Percentiles rank a stretch among this genome's conserved stretches.
Conservation (phyloP, 306 rosid genomes). For the Vigna unguiculata region DNA sequence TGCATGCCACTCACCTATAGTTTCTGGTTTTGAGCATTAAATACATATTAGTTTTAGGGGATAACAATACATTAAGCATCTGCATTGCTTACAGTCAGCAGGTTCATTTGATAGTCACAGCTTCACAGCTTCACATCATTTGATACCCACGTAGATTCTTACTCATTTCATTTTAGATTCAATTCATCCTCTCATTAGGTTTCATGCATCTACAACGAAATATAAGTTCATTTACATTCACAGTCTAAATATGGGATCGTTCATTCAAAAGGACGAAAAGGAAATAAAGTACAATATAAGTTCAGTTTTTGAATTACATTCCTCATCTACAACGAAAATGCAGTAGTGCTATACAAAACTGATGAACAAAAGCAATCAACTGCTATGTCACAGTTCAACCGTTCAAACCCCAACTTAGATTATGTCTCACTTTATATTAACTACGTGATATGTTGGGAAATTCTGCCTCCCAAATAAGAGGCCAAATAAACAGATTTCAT, state of each 20-base stretch:
- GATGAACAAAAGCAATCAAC: not conserved
- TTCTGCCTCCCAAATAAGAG: constrained; percentile 3
- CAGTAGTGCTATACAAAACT: not conserved
- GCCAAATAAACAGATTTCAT: not conserved
- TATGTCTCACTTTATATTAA: not conserved
- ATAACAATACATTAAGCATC: too few relatives aligned
- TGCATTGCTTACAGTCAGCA: too few relatives aligned
- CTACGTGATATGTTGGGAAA: constrained; percentile 20
- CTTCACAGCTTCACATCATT: too few relatives aligned
- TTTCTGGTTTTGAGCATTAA: too few relatives aligned
- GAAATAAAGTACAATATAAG: not conserved
- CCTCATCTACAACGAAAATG: constrained; percentile 1
- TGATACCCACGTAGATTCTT: too few relatives aligned
- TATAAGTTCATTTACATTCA: too few relatives aligned
- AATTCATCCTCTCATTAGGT: too few relatives aligned
- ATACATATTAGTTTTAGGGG: too few relatives aligned
- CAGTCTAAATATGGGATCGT: not conserved
- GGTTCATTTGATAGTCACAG: too few relatives aligned
- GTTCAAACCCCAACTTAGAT: not conserved
- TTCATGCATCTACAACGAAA: too few relatives aligned
- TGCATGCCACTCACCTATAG: too few relatives aligned
- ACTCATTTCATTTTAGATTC: too few relatives aligned
- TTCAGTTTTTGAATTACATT: not conserved
- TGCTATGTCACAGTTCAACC: not conserved
- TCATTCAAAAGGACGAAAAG: not conserved